A percentile compares a stretch with the other conserved stretches of the same genome.
phyloP scores from a whole-genome alignment of 306 rosid species.

The Ochetophila trinervis region DNA sequence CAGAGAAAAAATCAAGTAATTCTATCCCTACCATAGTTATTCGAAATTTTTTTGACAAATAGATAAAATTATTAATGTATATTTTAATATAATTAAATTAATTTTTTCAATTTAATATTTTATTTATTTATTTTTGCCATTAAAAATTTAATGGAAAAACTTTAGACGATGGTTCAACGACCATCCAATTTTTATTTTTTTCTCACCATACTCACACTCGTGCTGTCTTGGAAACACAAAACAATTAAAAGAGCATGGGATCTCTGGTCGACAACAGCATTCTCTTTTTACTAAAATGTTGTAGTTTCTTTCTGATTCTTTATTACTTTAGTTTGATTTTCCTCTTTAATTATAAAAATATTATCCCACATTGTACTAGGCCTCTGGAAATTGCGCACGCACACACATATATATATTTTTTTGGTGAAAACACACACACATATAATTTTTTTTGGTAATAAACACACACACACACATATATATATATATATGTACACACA shows the following conservation, averaged over 20 bases:
- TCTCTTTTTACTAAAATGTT: conserved; percentile 43
- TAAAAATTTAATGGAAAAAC: too few species aligned
- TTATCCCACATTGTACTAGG: conserved; percentile 10
- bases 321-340: conserved; percentile 9
- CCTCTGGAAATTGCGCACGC: not conserved
- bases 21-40: too few species aligned
- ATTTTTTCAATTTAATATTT: too few species aligned
- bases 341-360: not conserved
- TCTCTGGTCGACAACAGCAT: conserved; percentile 46
- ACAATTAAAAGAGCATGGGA: conserved; percentile 36
- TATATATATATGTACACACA: not conserved
- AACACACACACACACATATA: conserved; percentile 3
- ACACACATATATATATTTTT: conserved; percentile 5
- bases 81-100: too few species aligned
- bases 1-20: too few species aligned
- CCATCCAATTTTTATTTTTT: too few species aligned
- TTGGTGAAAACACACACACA: not conserved
- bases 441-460: too few species aligned
- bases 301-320: conserved; percentile 36
- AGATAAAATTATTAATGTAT: too few species aligned
- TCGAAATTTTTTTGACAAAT: too few species aligned
- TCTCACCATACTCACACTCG: conserved; percentile 55
- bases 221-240: conserved; percentile 71
- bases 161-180: too few species aligned
- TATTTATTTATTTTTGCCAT: too few species aligned